Evolutionary conservation across 1,139 yeast species (phyloP).

Genomic region (Zygosaccharomyces sapae): DNA sequence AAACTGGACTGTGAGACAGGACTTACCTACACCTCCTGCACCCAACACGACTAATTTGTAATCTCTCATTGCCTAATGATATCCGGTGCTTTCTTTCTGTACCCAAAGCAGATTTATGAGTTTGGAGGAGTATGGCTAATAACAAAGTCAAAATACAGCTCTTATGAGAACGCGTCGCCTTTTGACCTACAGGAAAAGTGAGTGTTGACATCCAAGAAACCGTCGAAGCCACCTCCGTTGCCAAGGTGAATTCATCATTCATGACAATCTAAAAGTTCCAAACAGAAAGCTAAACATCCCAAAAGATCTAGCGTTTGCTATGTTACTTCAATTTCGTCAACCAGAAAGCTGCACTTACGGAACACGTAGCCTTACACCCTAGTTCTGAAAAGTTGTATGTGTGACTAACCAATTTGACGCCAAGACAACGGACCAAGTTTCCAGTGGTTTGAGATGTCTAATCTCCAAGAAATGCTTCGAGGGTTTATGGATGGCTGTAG

Average conservation of each 20-base stretch:
- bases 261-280: background rate
- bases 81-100: too few relatives aligned
- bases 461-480: slow-evolving; percentile 15
- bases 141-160: too few relatives aligned
- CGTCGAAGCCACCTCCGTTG: too few relatives aligned
- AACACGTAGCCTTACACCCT: slow-evolving; percentile 18
- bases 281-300: background rate
- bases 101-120: too few relatives aligned
- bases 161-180: too few relatives aligned
- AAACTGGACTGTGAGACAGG: slow-evolving; percentile 86
- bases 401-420: slow-evolving; percentile 17
- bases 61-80: slow-evolving; percentile 34
- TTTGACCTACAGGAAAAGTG: too few relatives aligned
- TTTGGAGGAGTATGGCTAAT: too few relatives aligned
- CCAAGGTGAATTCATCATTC: too few relatives aligned
- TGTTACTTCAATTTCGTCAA: slow-evolving; percentile 14
- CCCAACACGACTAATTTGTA: slow-evolving; percentile 91
- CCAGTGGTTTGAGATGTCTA: slow-evolving; percentile 22
- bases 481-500: slow-evolving; percentile 20
- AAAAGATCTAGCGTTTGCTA: background rate
- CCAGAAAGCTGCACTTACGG: slow-evolving; percentile 19
- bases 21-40: slow-evolving; percentile 98
- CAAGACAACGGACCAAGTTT: slow-evolving; percentile 17
- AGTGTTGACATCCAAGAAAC: too few relatives aligned
- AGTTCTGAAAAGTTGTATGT: slow-evolving; percentile 23